These are phyloP conservation scores for Moricandia moricandioides DNA, from an alignment of 345 rosid species.

Conservation along the genomic window DNA sequence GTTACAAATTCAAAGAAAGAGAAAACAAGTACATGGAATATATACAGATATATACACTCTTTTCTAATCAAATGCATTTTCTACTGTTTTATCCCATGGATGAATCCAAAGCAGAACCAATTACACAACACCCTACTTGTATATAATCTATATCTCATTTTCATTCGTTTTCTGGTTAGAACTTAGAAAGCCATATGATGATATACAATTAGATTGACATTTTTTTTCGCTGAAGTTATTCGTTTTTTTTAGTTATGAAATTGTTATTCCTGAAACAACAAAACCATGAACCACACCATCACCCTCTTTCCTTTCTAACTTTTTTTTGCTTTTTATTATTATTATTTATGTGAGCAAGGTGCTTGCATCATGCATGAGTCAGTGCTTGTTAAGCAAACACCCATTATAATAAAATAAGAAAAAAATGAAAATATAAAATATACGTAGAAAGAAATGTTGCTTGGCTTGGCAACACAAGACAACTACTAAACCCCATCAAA, in stretches of 20 bases:
- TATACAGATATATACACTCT: not conserved
- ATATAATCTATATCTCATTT: no score
- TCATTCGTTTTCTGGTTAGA: not conserved
- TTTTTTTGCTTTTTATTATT: not conserved
- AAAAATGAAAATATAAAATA: not conserved
- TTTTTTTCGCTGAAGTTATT: not conserved
- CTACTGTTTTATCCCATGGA: not conserved
- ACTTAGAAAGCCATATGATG: constrained; percentile 1
- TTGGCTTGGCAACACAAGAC: constrained; percentile 52
- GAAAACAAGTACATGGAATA: not conserved
- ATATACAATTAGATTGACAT: not conserved
- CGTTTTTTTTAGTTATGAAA: not conserved
- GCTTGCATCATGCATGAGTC: constrained; percentile 76
- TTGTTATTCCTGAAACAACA: not conserved
- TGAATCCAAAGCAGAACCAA: not conserved
- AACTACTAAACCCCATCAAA: constrained; percentile 49
- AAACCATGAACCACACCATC: constrained; percentile 3
- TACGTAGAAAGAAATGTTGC: constrained; percentile 34
- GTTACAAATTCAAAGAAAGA: constrained; percentile 1
- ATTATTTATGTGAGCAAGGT: constrained; percentile 18
- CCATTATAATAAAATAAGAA: constrained; percentile 10
- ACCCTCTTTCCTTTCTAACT: not conserved
- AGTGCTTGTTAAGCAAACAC: constrained; percentile 78
- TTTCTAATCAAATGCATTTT: constrained; percentile 13
- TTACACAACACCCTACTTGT: not conserved